These are phyloP conservation scores for Pholiota conissans DNA, from an alignment of 768 basidiomycete genomes.

Conservation along the genomic window DNA sequence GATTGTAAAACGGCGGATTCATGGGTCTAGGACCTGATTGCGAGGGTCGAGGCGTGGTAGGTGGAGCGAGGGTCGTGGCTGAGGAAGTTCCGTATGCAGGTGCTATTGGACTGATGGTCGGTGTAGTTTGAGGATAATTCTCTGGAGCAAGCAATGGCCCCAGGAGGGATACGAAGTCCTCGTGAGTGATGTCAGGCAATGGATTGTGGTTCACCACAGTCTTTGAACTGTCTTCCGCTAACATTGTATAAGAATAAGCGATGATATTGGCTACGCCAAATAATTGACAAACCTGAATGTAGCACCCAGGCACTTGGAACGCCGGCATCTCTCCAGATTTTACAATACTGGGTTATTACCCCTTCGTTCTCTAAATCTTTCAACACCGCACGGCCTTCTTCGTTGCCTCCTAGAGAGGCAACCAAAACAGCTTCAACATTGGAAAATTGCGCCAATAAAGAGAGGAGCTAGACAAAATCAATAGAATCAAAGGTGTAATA, in stretches of 20 bases:
- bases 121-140: slow-evolving; percentile 55
- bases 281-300: slow-evolving; percentile 53
- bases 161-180: slow-evolving; percentile 78
- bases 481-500: not conserved
- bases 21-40: slow-evolving; percentile 33
- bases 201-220: slow-evolving; percentile 88
- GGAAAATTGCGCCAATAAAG: slow-evolving; percentile 71
- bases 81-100: slow-evolving; percentile 29
- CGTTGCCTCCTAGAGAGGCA: slow-evolving; percentile 71
- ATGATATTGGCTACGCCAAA: not conserved
- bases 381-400: slow-evolving; percentile 64
- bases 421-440: slow-evolving; percentile 67
- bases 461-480: slow-evolving; percentile 46
- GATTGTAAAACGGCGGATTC: slow-evolving; percentile 35
- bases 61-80: slow-evolving; percentile 33
- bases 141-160: slow-evolving; percentile 84
- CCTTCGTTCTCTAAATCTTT: slow-evolving; percentile 66
- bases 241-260: not conserved
- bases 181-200: slow-evolving; percentile 82
- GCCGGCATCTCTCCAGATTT: slow-evolving; percentile 67
- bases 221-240: slow-evolving; percentile 58
- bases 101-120: slow-evolving; percentile 26
- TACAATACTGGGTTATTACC: slow-evolving; percentile 72
- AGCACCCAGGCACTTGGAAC: slow-evolving; percentile 85
- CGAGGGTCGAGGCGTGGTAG: slow-evolving; percentile 30